Base-by-base conservation (phyloP, 495 filamentous ascomycete species). In the Xylaria nigripes region DNA sequence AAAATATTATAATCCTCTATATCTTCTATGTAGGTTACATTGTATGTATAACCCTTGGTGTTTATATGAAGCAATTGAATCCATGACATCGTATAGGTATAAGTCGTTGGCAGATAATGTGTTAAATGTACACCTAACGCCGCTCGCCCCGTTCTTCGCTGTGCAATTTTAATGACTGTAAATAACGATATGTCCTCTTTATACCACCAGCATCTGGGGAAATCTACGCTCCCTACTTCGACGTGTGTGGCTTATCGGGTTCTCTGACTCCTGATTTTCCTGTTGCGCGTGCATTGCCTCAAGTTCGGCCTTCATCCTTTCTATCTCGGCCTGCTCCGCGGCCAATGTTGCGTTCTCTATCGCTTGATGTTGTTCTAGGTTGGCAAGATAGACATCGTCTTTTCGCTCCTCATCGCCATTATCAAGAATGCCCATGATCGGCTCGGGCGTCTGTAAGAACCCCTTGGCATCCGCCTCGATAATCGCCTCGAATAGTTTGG, bases 301-400 rank as follows among this genome's bases (percentile, higher is more conserved):
- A 10, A 66, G 45, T 53, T 61, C 81, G 1, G 58, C 63, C 46
- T 64, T 19, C 63, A 66, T 66, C 36, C 36, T 58, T 1, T 61
- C 43, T 0, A 66, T 64, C 42, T 66, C 64, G 34, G 54, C 62
- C 22, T 60, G 51, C 42, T 66, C 64, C 0, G 56, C 51, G 0
- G 49, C 40, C 6, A 54, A 48, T 12, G 51, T 55, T 16, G 59
- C 61, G 30, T 64, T 60, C 18, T 58, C 56, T 19, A 60, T 4
- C 32, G 38, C 54, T 45, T 55, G 51, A 36, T 56, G 52, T 32
- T 56, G 50, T 6, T 66, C 55, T 2, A 60, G 25, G 47, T 62
- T 59, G 13, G 56, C 56, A 23, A 21, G 50, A 18, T 66, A 61
- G 2, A 54, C 48, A 7, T 66, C 64, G 16, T 64, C 59, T 24